Conservation (phyloP, 306 rosid genomes). For the Alnus rubra region DNA sequence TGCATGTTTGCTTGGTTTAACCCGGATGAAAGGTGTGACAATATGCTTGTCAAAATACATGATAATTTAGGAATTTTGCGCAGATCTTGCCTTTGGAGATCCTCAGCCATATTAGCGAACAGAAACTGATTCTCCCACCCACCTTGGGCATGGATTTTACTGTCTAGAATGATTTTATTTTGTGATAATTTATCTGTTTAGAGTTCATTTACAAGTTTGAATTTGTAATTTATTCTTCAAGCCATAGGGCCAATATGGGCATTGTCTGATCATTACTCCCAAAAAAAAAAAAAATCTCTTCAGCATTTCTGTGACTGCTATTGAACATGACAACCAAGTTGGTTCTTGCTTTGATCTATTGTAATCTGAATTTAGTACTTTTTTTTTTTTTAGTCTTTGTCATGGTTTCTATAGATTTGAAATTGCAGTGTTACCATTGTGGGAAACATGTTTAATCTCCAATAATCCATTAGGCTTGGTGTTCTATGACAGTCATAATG, state of each 20-base stretch:
- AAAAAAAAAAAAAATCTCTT: neutral
- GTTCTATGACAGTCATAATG: constrained; percentile 1
- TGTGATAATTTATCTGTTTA: neutral
- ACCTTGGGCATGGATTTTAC: too few species aligned
- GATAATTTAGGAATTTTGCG: neutral
- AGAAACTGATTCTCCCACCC: neutral
- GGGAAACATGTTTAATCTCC: neutral
- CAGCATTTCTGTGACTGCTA: neutral
- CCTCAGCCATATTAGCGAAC: neutral
- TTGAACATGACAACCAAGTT: neutral
- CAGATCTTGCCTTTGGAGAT: neutral
- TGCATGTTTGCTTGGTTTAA: too few species aligned
- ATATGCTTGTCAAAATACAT: neutral
- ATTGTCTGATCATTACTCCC: neutral
- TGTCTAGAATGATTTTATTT: neutral
- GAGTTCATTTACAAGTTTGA: neutral
- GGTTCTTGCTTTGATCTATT: neutral
- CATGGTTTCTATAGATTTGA: neutral
- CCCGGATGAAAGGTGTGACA: too few species aligned
- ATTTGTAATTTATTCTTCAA: neutral
- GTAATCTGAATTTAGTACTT: neutral
- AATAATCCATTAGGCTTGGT: constrained; percentile 12
- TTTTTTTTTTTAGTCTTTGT: neutral
- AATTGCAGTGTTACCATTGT: constrained; percentile 4
- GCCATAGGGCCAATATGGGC: neutral